A percentile compares a stretch with the other conserved stretches of the same genome.
These are phyloP conservation scores for Ilex asprella DNA, from an alignment of 257 asterid species.

Conservation along the genomic window DNA sequence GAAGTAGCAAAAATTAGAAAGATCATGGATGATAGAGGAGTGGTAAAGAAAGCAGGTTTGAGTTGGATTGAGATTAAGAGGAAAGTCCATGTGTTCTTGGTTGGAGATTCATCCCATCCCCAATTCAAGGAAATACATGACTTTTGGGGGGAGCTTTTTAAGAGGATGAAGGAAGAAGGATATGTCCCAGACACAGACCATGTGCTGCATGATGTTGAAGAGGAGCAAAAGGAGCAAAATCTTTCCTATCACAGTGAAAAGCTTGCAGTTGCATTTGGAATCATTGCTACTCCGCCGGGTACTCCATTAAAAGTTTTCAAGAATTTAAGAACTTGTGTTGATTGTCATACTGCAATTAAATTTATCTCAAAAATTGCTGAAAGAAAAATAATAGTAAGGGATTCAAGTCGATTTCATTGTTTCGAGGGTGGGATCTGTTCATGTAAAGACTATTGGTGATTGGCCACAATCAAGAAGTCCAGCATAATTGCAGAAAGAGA, in stretches of 20 bases:
- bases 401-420: constrained; percentile 61
- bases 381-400: constrained; percentile 52
- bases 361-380: constrained; percentile 49
- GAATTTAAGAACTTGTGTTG: constrained; percentile 75
- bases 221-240: constrained; percentile 67
- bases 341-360: constrained; percentile 70
- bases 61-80: constrained; percentile 53
- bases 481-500: too few species aligned
- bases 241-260: constrained; percentile 62
- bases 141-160: constrained; percentile 39
- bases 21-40: constrained; percentile 56
- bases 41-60: constrained; percentile 63
- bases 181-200: constrained; percentile 49
- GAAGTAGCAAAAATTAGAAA: constrained; percentile 55
- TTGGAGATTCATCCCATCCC: constrained; percentile 51
- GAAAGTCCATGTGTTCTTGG: constrained; percentile 45
- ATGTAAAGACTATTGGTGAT: constrained; percentile 42
- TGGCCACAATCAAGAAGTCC: neutral
- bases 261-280: constrained; percentile 69
- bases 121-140: constrained; percentile 37
- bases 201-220: constrained; percentile 75
- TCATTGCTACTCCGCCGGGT: constrained; percentile 43
- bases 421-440: constrained; percentile 65
- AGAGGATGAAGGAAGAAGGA: constrained; percentile 69
- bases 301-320: constrained; percentile 64